Base-by-base conservation (phyloP, 2,329 filamentous ascomycete species). In the Dryadomyces quercus-mongolicae region DNA sequence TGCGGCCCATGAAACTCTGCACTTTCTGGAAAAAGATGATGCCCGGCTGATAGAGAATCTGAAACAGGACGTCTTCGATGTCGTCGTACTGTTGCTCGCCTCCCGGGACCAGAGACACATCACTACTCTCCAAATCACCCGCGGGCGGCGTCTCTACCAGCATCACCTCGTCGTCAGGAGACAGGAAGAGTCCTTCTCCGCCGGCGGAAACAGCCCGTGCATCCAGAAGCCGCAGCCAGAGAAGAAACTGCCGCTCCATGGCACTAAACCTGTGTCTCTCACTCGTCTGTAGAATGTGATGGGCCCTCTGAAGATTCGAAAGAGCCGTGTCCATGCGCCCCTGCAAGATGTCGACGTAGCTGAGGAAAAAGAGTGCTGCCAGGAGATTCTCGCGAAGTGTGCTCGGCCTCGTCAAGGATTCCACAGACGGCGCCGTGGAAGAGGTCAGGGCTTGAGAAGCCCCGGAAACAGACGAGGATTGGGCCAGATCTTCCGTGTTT, bases 21-120 rank as follows among this genome's bases (percentile, higher is more conserved):
- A 80, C 74, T 56, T 78, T 76, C 54, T 80, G 76, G 58, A 77
- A 81, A 62, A 81, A 81, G 2, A 75, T 66, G 20, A 78, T 72
- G 0, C 76, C 76, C 0, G 76, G 76, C n/a, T 77, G 73, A 57
- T 77, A 78, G 2, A 80, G 63, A 0, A 76, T 70, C 56, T 79
- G 74, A 56, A 78, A 79, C 0, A 81, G 64, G 1, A 75, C 71
- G 44, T 79, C 74, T 50, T 78, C 73, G 13, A 70, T 70, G 50
- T 72, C 70, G 12, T 64, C 61, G 21, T 69, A 64, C 7, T 25
- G 20, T 18, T 16, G 18, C 16, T 40, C n/a, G 15, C 44, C 50
- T 48, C 52, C 55, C 40, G 57, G 53, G 3, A 60, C 38, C 12
- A 25, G 16, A 16, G 7, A 12, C 6, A 4, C 25, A 8, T 61